Evolutionary conservation across 768 basidiomycete genomes (phyloP).

Genomic region (Strobilomyces dryophilus): DNA sequence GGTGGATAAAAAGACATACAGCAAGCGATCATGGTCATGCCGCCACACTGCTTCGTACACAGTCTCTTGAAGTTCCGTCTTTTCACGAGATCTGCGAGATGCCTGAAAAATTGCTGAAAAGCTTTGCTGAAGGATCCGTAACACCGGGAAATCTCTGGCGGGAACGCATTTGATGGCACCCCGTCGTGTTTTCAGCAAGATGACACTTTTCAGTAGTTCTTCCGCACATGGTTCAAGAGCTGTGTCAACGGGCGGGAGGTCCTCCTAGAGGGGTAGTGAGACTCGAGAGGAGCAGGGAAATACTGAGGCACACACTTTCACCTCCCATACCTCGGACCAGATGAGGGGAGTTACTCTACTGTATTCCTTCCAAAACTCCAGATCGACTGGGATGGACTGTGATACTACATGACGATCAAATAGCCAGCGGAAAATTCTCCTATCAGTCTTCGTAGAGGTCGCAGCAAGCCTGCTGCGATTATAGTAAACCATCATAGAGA

Average conservation of each 20-base stretch:
- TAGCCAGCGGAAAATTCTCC: constrained; percentile 7
- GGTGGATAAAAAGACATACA: constrained; percentile 10
- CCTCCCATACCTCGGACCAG: constrained; percentile 9
- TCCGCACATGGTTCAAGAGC: constrained; percentile 5
- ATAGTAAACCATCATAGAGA: neutral
- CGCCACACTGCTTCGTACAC: constrained; percentile 2
- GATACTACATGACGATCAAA: constrained; percentile 8
- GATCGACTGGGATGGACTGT: constrained; percentile 1
- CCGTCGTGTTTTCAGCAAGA: neutral
- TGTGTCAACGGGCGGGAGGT: constrained; percentile 8
- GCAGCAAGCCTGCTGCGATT: constrained; percentile 2
- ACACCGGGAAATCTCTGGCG: constrained; percentile 1
- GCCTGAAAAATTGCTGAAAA: constrained; percentile 11
- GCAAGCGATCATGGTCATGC: constrained; percentile 8
- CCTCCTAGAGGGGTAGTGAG: neutral
- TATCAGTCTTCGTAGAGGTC: neutral
- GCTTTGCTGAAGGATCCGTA: constrained; percentile 1
- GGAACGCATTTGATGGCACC: neutral
- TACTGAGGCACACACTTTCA: no score
- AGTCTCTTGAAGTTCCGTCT: neutral
- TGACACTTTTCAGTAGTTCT: constrained; percentile 1
- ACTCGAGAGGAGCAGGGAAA: no score
- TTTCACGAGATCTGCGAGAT: constrained; percentile 7
- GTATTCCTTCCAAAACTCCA: constrained; percentile 3
- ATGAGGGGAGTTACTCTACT: neutral